A percentile compares a stretch with the other conserved stretches of the same genome.
phyloP scores from a whole-genome alignment of 768 basidiomycete genomes.

The Phanerodontia chrysosporium region DNA sequence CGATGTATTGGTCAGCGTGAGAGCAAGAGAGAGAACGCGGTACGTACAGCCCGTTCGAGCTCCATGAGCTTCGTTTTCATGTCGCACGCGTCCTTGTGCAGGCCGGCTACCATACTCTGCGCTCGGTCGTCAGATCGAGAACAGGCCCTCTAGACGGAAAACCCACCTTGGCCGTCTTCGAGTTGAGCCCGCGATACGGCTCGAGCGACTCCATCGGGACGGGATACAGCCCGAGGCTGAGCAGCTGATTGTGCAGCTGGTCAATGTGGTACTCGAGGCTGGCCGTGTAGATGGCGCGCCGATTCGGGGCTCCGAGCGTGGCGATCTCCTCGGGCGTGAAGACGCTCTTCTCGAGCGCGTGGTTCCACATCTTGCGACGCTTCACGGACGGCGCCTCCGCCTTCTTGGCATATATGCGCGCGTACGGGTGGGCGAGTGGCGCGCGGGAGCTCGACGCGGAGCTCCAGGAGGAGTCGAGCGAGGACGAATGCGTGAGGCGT shows the following conservation, averaged over 20 bases:
- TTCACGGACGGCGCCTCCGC: slow-evolving; percentile 45
- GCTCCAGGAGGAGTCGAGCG: background rate
- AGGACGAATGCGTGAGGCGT: background rate
- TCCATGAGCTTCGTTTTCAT: slow-evolving; percentile 62
- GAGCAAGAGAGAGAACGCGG: background rate
- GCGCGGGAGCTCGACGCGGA: slow-evolving; percentile 3
- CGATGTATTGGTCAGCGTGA: background rate
- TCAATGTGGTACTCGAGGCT: slow-evolving; percentile 68
- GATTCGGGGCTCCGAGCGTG: slow-evolving; percentile 60
- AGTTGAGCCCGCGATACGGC: slow-evolving; percentile 66
- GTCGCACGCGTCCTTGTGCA: slow-evolving; percentile 61
- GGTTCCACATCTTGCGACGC: slow-evolving; percentile 74
- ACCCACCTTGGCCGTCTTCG: slow-evolving; percentile 68
- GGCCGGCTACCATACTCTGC: slow-evolving; percentile 70
- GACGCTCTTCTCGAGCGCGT: slow-evolving; percentile 67
- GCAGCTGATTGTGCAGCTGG: slow-evolving; percentile 54
- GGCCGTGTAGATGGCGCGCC: slow-evolving; percentile 67
- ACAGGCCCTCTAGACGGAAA: too few relatives aligned
- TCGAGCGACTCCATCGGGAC: slow-evolving; percentile 54
- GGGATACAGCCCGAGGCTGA: slow-evolving; percentile 50
- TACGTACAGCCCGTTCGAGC: slow-evolving; percentile 51
- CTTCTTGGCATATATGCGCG: slow-evolving; percentile 50
- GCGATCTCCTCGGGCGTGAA: slow-evolving; percentile 70
- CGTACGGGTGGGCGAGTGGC: slow-evolving; percentile 59
- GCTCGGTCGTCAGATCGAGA: background rate